A percentile compares a stretch with the other conserved stretches of the same genome.
Conservation (phyloP, 495 filamentous ascomycete genomes). For the Diplogelasinospora grovesii region DNA sequence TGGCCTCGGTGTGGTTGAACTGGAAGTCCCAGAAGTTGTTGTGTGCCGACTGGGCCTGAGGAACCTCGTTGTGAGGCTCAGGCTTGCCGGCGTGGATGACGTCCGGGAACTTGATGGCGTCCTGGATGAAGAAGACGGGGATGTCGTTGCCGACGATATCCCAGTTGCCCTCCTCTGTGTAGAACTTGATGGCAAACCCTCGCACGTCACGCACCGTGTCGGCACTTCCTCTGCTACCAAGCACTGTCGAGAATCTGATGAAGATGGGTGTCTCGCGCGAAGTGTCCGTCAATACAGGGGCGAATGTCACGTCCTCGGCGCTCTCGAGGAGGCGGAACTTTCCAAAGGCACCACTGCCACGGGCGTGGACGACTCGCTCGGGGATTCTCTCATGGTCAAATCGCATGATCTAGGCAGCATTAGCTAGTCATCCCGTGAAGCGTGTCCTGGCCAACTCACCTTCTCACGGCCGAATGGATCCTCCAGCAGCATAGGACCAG, state of each 20-base stretch:
- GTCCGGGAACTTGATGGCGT: conserved; percentile 70
- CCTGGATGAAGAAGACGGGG: conserved; percentile 66
- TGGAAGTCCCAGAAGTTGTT: conserved; percentile 58
- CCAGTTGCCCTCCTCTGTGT: conserved; percentile 56
- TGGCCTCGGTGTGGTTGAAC: conserved; percentile 63
- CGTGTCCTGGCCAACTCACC: conserved; percentile 34
- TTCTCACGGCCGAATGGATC: conserved; percentile 75
- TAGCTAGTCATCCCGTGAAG: not conserved
- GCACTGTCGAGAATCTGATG: conserved; percentile 76
- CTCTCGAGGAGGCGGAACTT: conserved; percentile 70
- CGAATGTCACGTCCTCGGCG: conserved; percentile 60
- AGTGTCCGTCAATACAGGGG: conserved; percentile 73
- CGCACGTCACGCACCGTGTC: conserved; percentile 79
- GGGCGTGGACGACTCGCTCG: conserved; percentile 84
- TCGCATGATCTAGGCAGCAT: conserved; percentile 52
- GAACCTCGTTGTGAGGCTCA: conserved; percentile 67
- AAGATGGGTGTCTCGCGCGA: conserved; percentile 73
- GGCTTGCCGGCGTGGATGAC: conserved; percentile 74
- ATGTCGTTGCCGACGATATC: conserved; percentile 62
- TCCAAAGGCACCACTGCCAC: conserved; percentile 77
- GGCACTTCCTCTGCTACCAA: conserved; percentile 68
- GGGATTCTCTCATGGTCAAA: conserved; percentile 89
- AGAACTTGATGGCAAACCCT: conserved; percentile 76
- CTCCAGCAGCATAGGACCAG: conserved; percentile 72
- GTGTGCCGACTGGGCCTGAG: conserved; percentile 58